Evolutionary conservation across 2,329 filamentous ascomycete genomes (phyloP).

Genomic region (Thyridium curvatum): DNA sequence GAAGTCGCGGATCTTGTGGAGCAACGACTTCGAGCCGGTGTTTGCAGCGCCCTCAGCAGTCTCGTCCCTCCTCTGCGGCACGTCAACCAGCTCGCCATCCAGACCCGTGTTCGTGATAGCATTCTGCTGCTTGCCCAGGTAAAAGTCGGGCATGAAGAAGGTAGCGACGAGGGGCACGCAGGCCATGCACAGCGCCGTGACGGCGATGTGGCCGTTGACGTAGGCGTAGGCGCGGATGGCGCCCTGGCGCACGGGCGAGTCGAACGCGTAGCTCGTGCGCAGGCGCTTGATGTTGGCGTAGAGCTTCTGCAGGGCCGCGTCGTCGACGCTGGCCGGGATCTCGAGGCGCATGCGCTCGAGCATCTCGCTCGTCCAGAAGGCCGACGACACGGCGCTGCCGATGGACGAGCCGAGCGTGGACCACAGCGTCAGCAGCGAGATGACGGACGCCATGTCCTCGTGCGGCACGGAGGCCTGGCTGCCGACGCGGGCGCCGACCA

Average conservation of each 20-base stretch:
- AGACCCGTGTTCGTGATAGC: conserved; percentile 8
- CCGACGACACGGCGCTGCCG: conserved; percentile 28
- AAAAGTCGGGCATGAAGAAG: conserved; percentile 31
- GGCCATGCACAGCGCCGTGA: conserved; percentile 20
- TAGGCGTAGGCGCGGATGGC: conserved; percentile 27
- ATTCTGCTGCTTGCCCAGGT: conserved; percentile 9
- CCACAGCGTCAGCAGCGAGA: conserved; percentile 30
- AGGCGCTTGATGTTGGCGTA: conserved; percentile 28
- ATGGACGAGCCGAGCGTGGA: conserved; percentile 28
- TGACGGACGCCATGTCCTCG: conserved; percentile 30
- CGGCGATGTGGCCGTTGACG: conserved; percentile 26
- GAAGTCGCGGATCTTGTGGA: too few relatives aligned
- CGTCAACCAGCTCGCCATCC: too few relatives aligned
- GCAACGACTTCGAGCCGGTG: too few relatives aligned
- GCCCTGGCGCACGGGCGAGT: conserved; percentile 25
- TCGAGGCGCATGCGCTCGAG: conserved; percentile 21
- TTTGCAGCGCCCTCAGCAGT: too few relatives aligned
- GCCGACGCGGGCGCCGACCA: conserved; percentile 32
- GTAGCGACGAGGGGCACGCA: conserved; percentile 23
- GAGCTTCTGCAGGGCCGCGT: conserved; percentile 10
- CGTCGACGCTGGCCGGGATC: conserved; percentile 15
- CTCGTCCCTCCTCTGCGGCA: too few relatives aligned
- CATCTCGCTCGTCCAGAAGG: conserved; percentile 32
- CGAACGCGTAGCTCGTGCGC: conserved; percentile 21
- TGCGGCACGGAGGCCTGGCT: conserved; percentile 34